phyloP scores from a whole-genome alignment of 768 basidiomycete genomes.

The Lentinula raphanica region DNA sequence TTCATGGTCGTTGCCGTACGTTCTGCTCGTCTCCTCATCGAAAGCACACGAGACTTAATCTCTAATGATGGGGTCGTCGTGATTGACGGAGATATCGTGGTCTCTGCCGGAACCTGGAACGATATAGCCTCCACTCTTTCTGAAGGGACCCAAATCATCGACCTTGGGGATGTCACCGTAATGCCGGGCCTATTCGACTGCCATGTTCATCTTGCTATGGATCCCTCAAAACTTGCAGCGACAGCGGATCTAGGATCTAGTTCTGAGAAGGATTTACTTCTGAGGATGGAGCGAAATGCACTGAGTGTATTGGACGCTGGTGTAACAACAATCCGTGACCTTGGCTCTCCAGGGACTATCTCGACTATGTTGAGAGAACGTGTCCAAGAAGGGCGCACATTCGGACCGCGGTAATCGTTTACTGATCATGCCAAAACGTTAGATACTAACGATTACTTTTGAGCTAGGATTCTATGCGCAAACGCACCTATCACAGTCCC shows the following conservation, averaged over 20 bases:
- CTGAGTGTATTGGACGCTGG: conserved; percentile 1
- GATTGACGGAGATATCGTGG: not conserved
- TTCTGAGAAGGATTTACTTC: not conserved
- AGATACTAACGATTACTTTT: not conserved
- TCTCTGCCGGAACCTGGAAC: not conserved
- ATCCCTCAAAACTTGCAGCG: not conserved
- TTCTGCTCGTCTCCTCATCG: not conserved
- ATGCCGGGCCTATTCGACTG: conserved; percentile 5
- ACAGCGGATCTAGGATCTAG: not conserved
- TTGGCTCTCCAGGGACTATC: conserved; percentile 2
- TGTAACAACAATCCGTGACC: conserved; percentile 2
- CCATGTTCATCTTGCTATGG: conserved; percentile 3
- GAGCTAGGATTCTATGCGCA: not conserved
- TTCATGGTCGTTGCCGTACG: conserved; percentile 2
- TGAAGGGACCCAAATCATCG: not conserved
- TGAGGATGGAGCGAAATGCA: not conserved
- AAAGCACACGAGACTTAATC: not conserved
- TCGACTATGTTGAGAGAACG: not conserved
- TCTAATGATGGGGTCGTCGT: not conserved
- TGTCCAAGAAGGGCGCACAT: not conserved
- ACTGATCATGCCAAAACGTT: not conserved
- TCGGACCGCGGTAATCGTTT: conserved; percentile 3
- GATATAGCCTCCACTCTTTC: not conserved
- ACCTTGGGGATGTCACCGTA: not conserved
- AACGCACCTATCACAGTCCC: conserved; percentile 3